Conservation (phyloP, 2,329 filamentous ascomycete genomes). For the Fusarium praegraminearum region DNA sequence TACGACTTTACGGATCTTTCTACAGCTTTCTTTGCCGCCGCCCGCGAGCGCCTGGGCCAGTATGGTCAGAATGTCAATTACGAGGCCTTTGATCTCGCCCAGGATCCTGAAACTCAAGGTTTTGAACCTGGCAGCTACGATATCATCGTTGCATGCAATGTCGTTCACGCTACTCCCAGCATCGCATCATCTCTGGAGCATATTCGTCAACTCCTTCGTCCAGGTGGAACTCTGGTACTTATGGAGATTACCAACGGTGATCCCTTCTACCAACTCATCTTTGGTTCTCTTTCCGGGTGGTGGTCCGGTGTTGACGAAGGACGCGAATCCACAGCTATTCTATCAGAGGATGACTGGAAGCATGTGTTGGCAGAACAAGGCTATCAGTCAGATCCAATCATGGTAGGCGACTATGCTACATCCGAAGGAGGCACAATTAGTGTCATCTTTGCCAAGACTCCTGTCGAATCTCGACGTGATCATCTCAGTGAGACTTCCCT, state of each 20-base stretch:
- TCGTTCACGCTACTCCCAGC: slow-evolving; percentile 48
- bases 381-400: slow-evolving; percentile 1
- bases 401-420: slow-evolving; percentile 1
- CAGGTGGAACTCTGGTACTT: slow-evolving; percentile 48
- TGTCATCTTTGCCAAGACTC: slow-evolving; percentile 4
- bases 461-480: slow-evolving; percentile 1
- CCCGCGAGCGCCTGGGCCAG: slow-evolving; percentile 45
- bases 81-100: slow-evolving; percentile 48
- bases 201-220: slow-evolving; percentile 41
- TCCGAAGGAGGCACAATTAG: slow-evolving; percentile 2
- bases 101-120: slow-evolving; percentile 50
- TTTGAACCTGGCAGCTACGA: slow-evolving; percentile 52
- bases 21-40: slow-evolving; percentile 56
- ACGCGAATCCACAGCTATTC: slow-evolving; percentile 1
- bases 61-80: slow-evolving; percentile 30
- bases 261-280: slow-evolving; percentile 43
- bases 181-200: slow-evolving; percentile 26
- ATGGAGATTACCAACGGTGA: slow-evolving; percentile 46
- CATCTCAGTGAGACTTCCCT: slow-evolving; percentile 7
- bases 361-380: background rate
- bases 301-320: slow-evolving; percentile 51
- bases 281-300: slow-evolving; percentile 54
- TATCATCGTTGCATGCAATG: slow-evolving; percentile 51
- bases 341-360: slow-evolving; percentile 5
- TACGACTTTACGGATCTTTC: slow-evolving; percentile 63